Evolutionary conservation across 1,139 yeast genomes (phyloP).

Genomic region (Hemisphaericaspora xylanilytica): DNA sequence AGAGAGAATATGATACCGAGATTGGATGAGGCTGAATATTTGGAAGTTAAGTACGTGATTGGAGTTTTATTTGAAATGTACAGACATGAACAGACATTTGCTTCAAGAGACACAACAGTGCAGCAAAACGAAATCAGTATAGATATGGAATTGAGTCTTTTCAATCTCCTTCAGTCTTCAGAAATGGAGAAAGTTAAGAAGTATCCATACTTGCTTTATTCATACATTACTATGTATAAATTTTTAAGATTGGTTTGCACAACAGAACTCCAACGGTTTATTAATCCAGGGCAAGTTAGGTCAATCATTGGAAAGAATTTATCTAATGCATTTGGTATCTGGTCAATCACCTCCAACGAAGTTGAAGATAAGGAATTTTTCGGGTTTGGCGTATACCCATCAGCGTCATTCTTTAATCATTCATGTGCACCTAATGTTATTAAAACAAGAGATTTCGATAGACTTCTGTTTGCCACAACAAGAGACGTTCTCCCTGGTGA

Average conservation of each 20-base stretch:
- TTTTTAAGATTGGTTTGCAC: conserved; percentile 48
- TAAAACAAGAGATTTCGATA: conserved; percentile 23
- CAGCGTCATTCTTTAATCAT: conserved; percentile 71
- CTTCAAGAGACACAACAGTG: neutral
- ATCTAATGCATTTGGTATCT: conserved; percentile 75
- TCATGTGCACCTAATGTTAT: conserved; percentile 55
- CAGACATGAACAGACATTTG: conserved; percentile 3
- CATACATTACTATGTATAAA: conserved; percentile 52
- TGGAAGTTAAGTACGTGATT: conserved; percentile 37
- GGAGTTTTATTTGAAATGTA: conserved; percentile 29
- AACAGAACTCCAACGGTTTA: conserved; percentile 29
- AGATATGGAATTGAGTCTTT: conserved; percentile 28
- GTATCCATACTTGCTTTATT: conserved; percentile 50
- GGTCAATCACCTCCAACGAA: conserved; percentile 46
- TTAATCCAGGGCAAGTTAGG: conserved; percentile 44
- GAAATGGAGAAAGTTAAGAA: conserved; percentile 48
- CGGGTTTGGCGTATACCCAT: conserved; percentile 66
- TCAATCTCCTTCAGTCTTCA: conserved; percentile 52
- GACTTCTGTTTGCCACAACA: conserved; percentile 25
- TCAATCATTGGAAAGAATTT: conserved; percentile 58
- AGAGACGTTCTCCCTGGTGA: conserved; percentile 38
- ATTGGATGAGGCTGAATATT: conserved; percentile 36
- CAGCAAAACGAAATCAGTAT: too few relatives aligned
- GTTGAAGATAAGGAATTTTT: conserved; percentile 57
- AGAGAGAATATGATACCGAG: conserved; percentile 29